Base-by-base conservation (phyloP, 139 green algal genomes). In the Raphidocelis subcapitata region DNA sequence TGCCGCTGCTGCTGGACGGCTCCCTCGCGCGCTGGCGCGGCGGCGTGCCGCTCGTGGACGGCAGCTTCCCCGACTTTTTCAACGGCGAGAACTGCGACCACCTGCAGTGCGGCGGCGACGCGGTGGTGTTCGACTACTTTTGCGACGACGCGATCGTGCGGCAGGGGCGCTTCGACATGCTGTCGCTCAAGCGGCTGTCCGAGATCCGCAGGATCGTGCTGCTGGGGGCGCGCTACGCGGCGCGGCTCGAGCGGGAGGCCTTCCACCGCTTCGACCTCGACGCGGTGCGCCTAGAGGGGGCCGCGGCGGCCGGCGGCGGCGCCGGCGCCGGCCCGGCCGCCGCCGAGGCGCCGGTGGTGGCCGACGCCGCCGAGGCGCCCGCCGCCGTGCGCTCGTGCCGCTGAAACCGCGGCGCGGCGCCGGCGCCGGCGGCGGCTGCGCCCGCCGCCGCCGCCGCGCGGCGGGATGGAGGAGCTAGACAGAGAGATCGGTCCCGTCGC, bases 61-160 rank as follows among this genome's bases (percentile, higher is more conserved):
- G 85, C 41, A 81, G 65, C 31, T 86, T 90, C 71, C 84, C 84
- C 0, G 79, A 84, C 60, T 86, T 87, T 49, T 87, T 87, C 70
- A 80, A 32, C 15, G 66, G 62, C 5, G 46, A 33, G 15, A 89
- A 89, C 76, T 85, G 67, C 36, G 84, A 89, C 12, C 60, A 82
- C 28, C 75, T 89, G 18, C 79, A 66, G 47, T 61, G 57, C 41
- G 49, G 46, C 23, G 62, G 67, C 35, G 35, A 81, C 62, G 52
- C 67, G 5, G 36, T 75, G 3, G 32, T 81, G 35, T 82, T 82
- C 62, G 70, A 82, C 65, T 82, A 79, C 62, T 84, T 75, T 60
- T 57, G 75, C 3, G 72, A 78, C 37, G 4, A 62, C 37, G 46
- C 33, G n/a, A 65, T 78, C 14, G 26, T 78, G 2, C 51, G 72